phyloP scores from a whole-genome alignment of 1,284 basidiomycete species.

The Apiotrichum veenhuisii region DNA sequence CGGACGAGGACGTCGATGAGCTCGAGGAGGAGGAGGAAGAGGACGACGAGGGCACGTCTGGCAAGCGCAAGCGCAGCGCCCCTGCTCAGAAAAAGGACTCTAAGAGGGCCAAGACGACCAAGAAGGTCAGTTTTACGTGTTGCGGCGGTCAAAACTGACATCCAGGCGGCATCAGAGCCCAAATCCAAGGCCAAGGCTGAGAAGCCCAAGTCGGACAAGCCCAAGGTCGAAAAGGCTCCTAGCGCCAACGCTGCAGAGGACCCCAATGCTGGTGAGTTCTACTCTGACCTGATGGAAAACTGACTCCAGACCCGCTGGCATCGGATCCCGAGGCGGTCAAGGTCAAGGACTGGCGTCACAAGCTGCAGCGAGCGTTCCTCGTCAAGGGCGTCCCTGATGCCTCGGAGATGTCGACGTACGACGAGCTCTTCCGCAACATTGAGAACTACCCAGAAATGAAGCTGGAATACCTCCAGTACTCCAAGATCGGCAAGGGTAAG shows the following conservation, averaged over 20 bases:
- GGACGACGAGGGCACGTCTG: conserved; percentile 53
- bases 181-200: conserved; percentile 42
- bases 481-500: conserved; percentile 84
- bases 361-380: conserved; percentile 83
- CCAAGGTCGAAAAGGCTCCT: conserved; percentile 26
- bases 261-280: conserved; percentile 32
- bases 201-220: conserved; percentile 34
- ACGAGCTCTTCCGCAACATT: conserved; percentile 74
- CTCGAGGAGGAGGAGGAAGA: conserved; percentile 58
- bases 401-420: conserved; percentile 73
- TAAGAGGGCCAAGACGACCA: conserved; percentile 55
- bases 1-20: conserved; percentile 59
- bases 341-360: conserved; percentile 84
- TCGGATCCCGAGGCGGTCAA: conserved; percentile 64
- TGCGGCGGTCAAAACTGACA: neutral
- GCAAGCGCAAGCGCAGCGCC: conserved; percentile 55
- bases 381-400: conserved; percentile 50
- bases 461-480: conserved; percentile 80
- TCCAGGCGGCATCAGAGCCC: neutral
- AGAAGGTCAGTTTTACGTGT: conserved; percentile 29
- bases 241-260: conserved; percentile 13
- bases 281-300: neutral
- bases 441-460: conserved; percentile 80
- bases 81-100: conserved; percentile 51
- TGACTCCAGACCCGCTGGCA: neutral